Conservation (phyloP, 2,329 filamentous ascomycete species). For the Fusarium scirpi region DNA sequence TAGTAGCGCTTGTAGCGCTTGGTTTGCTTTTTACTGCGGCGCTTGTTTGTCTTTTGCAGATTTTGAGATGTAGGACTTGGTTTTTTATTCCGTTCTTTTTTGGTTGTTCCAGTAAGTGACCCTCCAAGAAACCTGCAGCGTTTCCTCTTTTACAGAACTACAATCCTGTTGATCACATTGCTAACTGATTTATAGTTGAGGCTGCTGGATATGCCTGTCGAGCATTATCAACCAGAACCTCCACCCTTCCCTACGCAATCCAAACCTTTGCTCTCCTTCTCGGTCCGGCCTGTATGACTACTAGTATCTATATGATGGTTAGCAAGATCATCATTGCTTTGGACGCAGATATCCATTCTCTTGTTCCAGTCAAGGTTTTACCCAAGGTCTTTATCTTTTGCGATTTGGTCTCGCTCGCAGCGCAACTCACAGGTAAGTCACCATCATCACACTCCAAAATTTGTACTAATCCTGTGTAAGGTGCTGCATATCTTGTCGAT, state of each 20-base stretch:
- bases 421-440: conserved; percentile 31
- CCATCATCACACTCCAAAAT: rapidly evolving
- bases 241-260: conserved; percentile 51
- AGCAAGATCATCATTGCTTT: conserved; percentile 54
- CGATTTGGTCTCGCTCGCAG: conserved; percentile 58
- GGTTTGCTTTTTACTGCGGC: conserved; percentile 54
- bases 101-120: conserved; percentile 58
- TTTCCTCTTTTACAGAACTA: too few species aligned
- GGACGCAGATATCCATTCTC: conserved; percentile 53
- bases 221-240: conserved; percentile 54
- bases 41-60: conserved; percentile 53
- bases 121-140: too few species aligned
- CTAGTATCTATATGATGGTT: conserved; percentile 59
- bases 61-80: conserved; percentile 59
- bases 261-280: conserved; percentile 53
- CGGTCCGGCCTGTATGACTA: conserved; percentile 56
- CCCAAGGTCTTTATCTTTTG: conserved; percentile 63
- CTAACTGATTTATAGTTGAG: conserved; percentile 31
- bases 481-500: conserved; percentile 30
- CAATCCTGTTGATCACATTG: too few species aligned
- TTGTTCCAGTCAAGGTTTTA: conserved; percentile 57
- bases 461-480: not conserved
- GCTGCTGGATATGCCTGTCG: conserved; percentile 58
- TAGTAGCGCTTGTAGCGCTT: conserved; percentile 55
- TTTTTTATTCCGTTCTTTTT: conserved; percentile 64